Base-by-base conservation (phyloP, 1,139 yeast genomes). In the Saccharomyces pastorianus region DNA sequence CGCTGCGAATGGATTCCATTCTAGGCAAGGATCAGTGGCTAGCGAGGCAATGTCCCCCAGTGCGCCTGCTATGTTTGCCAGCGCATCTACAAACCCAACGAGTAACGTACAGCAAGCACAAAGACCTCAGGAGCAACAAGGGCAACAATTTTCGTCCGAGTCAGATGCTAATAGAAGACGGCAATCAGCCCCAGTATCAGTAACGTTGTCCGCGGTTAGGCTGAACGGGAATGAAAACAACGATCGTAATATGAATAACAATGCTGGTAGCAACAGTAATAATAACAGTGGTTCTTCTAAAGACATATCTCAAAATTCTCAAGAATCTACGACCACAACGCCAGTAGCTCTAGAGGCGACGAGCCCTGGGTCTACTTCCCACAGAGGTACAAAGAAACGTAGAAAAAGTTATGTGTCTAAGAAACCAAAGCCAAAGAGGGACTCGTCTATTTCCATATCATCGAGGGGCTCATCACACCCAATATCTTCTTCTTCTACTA, bases 31-130 rank as follows among this genome's bases (percentile, higher is more conserved):
- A 14, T 65, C 68, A 2, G 58, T 64, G 6, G 61, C 61, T 3
- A 65, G 69, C 53, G 69, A 64, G 27, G 64, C 64, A 7, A 59
- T 65, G 63, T 65, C 70, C 4, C 64, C 71, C 48, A 58, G 64
- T 51, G 58, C 65, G 6, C 55, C 67, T 20, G 49, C 51, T 3
- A 46, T 57, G 20, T 58, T 55, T 46, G 5, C 44, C 55, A 54
- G 41, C 51, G 46, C 51, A 49, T 28, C 31, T 23, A 47, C 32
- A 50, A 52, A 51, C 44, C 54, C 31, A 47, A 23, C 9, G 14
- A 51, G 11, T 26, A 50, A n/a, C 53, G 52, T 28, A 20, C 42
- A 46, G 31, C 46, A 50, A 28, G n/a, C 46, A 29, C 25, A 20
- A 28, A 31, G 20, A 7, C 29, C 20, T 14, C 41, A 28, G 13